These are phyloP conservation scores for Aspergillus intermedius DNA, from an alignment of 2,329 filamentous ascomycete genomes.

Conservation along the genomic window DNA sequence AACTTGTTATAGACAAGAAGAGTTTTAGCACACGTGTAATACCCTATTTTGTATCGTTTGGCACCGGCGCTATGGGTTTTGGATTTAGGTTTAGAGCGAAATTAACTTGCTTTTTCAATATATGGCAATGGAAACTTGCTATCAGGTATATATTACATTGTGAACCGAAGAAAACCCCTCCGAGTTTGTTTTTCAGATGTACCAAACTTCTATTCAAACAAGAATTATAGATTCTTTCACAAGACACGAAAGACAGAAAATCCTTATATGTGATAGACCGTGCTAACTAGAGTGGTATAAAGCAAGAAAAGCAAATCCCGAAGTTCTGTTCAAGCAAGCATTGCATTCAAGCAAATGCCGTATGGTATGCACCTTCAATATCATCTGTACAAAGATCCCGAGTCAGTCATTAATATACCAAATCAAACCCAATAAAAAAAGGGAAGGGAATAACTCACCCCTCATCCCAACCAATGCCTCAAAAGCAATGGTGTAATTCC, in stretches of 20 bases:
- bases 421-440: background rate
- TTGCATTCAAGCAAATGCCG: slow-evolving; percentile 31
- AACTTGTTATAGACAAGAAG: background rate
- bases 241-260: no score
- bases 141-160: no score
- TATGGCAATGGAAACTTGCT: background rate
- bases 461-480: slow-evolving; percentile 40
- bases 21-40: background rate
- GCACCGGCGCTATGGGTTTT: background rate
- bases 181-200: no score
- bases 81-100: background rate
- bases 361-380: slow-evolving; percentile 38
- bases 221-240: no score
- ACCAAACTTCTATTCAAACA: no score
- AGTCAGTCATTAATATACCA: slow-evolving; percentile 4
- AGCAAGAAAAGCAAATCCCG: background rate
- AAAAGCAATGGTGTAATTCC: slow-evolving; percentile 37
- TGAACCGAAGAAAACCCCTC: no score
- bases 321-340: no score
- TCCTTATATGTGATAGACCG: no score
- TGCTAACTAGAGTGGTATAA: no score
- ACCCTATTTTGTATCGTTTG: background rate
- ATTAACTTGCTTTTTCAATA: no score
- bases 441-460: slow-evolving; percentile 22
- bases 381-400: slow-evolving; percentile 24